Evolutionary conservation across 2,329 filamentous ascomycete genomes (phyloP).

Genomic region (Coniochaeta sp.): DNA sequence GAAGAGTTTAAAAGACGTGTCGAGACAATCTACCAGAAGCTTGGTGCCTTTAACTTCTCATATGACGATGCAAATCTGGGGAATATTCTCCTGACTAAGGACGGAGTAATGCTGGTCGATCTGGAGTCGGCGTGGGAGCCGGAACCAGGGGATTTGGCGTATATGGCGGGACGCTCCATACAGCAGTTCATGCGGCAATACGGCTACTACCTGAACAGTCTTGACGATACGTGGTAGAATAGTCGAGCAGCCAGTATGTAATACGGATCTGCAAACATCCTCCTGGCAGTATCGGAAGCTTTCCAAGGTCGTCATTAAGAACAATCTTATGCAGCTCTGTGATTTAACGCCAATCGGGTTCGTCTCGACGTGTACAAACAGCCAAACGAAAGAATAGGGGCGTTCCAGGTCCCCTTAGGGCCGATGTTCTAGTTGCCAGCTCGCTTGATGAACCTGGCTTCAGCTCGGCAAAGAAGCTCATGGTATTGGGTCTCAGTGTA

Average conservation of each 20-base stretch:
- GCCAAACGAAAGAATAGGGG: too few relatives aligned
- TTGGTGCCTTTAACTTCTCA: neutral
- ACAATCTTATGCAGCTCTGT: too few relatives aligned
- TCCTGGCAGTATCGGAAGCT: neutral
- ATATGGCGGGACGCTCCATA: neutral
- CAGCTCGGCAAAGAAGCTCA: too few relatives aligned
- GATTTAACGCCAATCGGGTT: too few relatives aligned
- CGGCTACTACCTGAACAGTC: neutral
- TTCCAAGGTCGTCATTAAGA: too few relatives aligned
- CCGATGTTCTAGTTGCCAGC: too few relatives aligned
- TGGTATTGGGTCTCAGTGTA: too few relatives aligned
- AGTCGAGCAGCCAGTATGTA: neutral
- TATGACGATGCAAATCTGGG: neutral
- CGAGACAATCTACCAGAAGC: neutral
- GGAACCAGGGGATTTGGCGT: neutral
- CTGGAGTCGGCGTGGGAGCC: slow-evolving; percentile 1
- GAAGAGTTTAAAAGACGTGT: neutral
- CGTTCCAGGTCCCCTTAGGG: too few relatives aligned
- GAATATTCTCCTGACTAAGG: neutral
- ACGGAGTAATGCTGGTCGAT: neutral
- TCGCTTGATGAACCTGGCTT: too few relatives aligned
- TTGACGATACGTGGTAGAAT: neutral
- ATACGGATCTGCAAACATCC: neutral
- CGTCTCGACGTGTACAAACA: too few relatives aligned
- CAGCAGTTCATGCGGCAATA: neutral